Base-by-base conservation (phyloP, 495 filamentous ascomycete genomes). In the Aspergillus bertholletiae region DNA sequence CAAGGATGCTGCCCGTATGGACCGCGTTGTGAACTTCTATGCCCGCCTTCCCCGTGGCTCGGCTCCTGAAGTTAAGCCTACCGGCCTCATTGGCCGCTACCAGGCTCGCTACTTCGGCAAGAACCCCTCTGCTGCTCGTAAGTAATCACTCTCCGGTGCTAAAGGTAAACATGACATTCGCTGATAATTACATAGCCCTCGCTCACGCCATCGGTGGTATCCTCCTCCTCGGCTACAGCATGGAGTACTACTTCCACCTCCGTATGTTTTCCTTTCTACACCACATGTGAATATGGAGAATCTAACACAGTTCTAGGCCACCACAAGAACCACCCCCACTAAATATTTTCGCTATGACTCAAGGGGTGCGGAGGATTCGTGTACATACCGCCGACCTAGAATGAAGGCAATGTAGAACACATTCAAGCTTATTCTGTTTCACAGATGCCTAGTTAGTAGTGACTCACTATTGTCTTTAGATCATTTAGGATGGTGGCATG, bases 271-370 rank as follows among this genome's bases (percentile, higher is more conserved):
- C 40, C 58, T 23, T 12, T 22, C 3, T 12, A 26, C n/a, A 15
- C n/a, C 17, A 21, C 27, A 51, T 41, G 30, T 26, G 37, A 23
- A 13, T 17, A 32, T 24, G 20, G 15, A 6, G 40, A 43, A n/a
- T 49, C 68, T 70, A 53, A 65, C 46, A 43, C 34, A 17, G 18
- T 32, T 26, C 35, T 61, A 97, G 93, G 93, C 59, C 91, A 96
- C 82, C 92, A 96, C 88, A 97, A 97, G 88, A 96, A 97, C 86
- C 91, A 97, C 71, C 88, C 90, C 62, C 93, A 97, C 80, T 97
- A 92, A 81, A 68, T 60, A 57, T 51, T 63, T 64, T 41, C 39
- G 46, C 62, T 51, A 48, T 55, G 28, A 52, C 34, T 57, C 56
- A 20, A 41, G 49, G 61, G 54, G 54, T 48, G 55, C 45, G 59